phyloP scores from a whole-genome alignment of 805 yeast genomes.

The Saccharomycopsis malanga region DNA sequence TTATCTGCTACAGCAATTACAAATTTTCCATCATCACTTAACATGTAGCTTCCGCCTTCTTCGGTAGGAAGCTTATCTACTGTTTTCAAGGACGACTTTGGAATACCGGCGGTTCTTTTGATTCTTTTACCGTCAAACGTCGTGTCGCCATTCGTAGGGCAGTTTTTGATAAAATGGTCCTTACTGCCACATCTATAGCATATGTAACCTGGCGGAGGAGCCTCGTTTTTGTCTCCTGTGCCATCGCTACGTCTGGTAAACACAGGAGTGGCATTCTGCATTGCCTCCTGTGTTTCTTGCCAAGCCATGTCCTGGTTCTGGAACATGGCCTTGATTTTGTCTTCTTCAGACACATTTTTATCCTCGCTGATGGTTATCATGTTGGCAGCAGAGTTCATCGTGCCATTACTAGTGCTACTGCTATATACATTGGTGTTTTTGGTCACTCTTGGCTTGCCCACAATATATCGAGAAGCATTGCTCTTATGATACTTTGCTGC shows the following conservation, averaged over 20 bases:
- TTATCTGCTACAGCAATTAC: constrained; percentile 95
- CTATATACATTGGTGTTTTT: constrained; percentile 10
- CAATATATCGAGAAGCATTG: constrained; percentile 50
- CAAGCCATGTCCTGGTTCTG: constrained; percentile 90
- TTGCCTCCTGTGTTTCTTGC: constrained; percentile 87
- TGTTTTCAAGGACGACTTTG: constrained; percentile 82
- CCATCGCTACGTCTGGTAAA: constrained; percentile 38
- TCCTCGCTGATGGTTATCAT: constrained; percentile 28
- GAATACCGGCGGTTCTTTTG: constrained; percentile 94
- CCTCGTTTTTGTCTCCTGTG: constrained; percentile 37
- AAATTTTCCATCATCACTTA: constrained; percentile 91
- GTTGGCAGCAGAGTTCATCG: constrained; percentile 20
- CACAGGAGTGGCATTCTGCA: constrained; percentile 80
- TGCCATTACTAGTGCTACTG: constrained; percentile 22
- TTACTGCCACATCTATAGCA: constrained; percentile 95
- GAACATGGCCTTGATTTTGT: constrained; percentile 82
- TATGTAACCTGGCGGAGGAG: constrained; percentile 93
- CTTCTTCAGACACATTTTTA: constrained; percentile 66
- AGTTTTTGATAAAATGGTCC: constrained; percentile 92
- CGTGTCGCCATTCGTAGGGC: constrained; percentile 92
- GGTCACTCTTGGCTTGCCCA: constrained; percentile 21
- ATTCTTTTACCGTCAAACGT: constrained; percentile 89
- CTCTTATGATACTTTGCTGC: constrained; percentile 42
- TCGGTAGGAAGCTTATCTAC: constrained; percentile 66
- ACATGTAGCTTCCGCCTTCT: constrained; percentile 58